A percentile compares a stretch with the other conserved stretches of the same genome.
phyloP scores from a whole-genome alignment of 1,284 basidiomycete genomes.

The Tremellales sp. region DNA sequence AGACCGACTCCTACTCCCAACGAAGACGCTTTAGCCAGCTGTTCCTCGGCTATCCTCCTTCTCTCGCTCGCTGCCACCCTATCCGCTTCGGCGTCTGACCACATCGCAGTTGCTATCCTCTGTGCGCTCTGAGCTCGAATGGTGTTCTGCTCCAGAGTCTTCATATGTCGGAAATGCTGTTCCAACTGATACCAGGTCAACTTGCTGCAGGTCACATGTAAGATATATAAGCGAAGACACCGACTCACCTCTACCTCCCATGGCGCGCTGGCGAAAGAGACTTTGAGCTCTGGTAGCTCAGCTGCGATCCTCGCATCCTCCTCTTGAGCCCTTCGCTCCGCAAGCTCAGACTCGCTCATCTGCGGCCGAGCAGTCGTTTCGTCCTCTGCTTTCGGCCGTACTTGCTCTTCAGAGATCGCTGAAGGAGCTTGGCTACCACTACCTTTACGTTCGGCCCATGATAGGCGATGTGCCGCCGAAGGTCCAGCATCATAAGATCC shows the following conservation, averaged over 20 bases:
- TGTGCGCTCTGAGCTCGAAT: slow-evolving; percentile 22
- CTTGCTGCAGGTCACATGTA: too few species aligned
- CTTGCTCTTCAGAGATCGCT: slow-evolving; percentile 5
- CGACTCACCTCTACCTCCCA: slow-evolving; percentile 33
- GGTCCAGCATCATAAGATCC: not conserved
- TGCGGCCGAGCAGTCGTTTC: not conserved
- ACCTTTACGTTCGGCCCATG: slow-evolving; percentile 25
- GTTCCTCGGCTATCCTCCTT: slow-evolving; percentile 26
- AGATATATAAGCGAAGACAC: too few species aligned
- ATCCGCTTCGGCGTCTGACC: slow-evolving; percentile 44
- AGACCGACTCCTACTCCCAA: slow-evolving; percentile 13
- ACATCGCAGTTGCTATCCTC: slow-evolving; percentile 27
- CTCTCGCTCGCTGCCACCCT: slow-evolving; percentile 31
- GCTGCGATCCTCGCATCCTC: slow-evolving; percentile 28
- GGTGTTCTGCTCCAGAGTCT: slow-evolving; percentile 13
- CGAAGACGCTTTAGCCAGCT: slow-evolving; percentile 15
- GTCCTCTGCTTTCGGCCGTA: slow-evolving; percentile 5
- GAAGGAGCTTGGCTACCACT: too few species aligned
- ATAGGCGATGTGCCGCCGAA: slow-evolving; percentile 8
- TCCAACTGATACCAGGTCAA: too few species aligned
- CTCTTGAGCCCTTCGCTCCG: slow-evolving; percentile 16
- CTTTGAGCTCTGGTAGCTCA: slow-evolving; percentile 28
- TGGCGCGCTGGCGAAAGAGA: slow-evolving; percentile 20
- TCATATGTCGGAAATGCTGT: slow-evolving; percentile 19
- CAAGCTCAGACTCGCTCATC: slow-evolving; percentile 13